Conservation (phyloP, 2,329 filamentous ascomycete species). For the Elsinoe perseae region DNA sequence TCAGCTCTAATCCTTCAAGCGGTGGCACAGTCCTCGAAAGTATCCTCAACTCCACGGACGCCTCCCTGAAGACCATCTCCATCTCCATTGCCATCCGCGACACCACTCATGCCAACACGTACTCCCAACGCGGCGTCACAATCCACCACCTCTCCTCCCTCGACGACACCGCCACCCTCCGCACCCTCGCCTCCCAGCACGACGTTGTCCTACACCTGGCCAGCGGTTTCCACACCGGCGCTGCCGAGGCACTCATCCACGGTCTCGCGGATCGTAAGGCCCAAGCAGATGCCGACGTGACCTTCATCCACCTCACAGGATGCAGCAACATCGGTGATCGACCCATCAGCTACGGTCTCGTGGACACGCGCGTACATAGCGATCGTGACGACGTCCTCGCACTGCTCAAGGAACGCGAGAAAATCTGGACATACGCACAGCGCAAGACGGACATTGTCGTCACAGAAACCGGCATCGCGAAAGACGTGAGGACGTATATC, state of each 20-base stretch:
- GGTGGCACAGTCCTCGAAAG: slow-evolving; percentile 1
- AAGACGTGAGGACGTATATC: neutral
- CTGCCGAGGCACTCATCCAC: neutral
- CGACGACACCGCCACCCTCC: slow-evolving; percentile 5
- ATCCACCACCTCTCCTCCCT: neutral
- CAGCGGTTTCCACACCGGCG: neutral
- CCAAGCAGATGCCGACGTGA: neutral
- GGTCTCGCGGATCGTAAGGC: slow-evolving; percentile 1
- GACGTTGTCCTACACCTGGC: slow-evolving; percentile 3
- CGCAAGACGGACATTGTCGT: neutral
- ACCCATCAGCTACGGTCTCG: neutral
- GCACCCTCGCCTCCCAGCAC: slow-evolving; percentile 25
- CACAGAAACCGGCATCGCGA: neutral
- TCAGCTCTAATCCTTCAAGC: neutral
- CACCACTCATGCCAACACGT: neutral
- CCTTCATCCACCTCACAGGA: neutral
- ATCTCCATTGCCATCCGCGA: neutral
- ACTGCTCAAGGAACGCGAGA: neutral
- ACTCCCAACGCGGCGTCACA: too few relatives aligned
- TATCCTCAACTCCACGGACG: neutral
- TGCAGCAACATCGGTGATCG: neutral
- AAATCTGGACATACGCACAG: neutral
- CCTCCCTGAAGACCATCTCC: neutral
- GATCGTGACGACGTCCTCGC: neutral
- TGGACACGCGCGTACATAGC: neutral